Conservation (phyloP, 2,329 filamentous ascomycete species). For the Venturiaceae sp. region DNA sequence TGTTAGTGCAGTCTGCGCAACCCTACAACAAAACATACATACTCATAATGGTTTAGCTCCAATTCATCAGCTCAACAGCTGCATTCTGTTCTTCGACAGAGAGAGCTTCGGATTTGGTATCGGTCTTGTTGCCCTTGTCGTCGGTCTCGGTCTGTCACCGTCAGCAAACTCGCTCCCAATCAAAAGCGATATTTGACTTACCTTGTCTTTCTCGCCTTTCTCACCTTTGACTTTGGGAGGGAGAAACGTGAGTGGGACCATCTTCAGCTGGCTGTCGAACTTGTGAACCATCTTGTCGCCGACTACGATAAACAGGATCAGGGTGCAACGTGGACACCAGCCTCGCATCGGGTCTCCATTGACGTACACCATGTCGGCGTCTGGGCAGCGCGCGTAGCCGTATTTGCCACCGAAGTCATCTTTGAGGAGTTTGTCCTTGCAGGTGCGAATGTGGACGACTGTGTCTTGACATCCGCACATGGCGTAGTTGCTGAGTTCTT, state of each 20-base stretch:
- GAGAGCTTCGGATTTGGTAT: background rate
- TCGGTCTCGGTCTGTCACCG: background rate
- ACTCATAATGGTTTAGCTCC: no score
- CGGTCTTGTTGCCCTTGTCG: background rate
- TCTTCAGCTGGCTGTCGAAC: background rate
- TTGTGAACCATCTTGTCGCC: background rate
- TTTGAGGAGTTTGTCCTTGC: background rate
- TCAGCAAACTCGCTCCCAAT: background rate
- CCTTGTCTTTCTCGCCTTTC: background rate
- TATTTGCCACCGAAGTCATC: background rate
- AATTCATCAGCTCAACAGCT: no score
- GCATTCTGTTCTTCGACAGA: background rate
- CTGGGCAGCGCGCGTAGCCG: background rate
- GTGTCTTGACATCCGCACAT: background rate
- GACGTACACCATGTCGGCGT: background rate
- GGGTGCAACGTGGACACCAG: background rate
- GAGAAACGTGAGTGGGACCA: background rate
- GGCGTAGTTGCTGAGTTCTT: background rate
- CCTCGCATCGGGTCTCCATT: background rate
- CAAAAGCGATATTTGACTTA: background rate
- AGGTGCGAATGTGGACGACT: background rate
- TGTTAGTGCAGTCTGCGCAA: background rate
- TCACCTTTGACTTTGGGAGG: background rate
- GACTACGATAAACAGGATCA: background rate
- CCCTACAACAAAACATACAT: no score